phyloP scores from a whole-genome alignment of 2,329 filamentous ascomycete genomes.

The Trichoderma afroharzianum region DNA sequence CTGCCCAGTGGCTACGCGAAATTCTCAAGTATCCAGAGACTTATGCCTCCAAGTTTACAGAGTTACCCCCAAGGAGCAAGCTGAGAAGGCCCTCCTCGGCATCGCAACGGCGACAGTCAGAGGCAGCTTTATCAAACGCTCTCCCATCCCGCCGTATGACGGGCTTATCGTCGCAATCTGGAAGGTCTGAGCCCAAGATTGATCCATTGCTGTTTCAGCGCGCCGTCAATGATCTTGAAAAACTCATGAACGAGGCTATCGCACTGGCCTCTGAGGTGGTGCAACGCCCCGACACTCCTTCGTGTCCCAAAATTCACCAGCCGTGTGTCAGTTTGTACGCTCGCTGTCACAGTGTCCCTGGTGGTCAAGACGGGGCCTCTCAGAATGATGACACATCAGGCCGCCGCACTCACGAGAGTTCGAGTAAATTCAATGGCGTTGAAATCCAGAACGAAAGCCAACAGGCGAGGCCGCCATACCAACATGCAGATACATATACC shows the following conservation, averaged over 20 bases:
- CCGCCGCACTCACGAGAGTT: constrained; percentile 7
- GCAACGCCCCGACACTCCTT: constrained; percentile 28
- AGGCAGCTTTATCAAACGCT: constrained; percentile 21
- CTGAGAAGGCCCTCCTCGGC: constrained; percentile 12
- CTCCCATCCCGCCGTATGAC: constrained; percentile 21
- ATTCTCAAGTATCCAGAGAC: constrained; percentile 28
- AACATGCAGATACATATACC: constrained; percentile 28
- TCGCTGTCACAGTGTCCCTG: constrained; percentile 5
- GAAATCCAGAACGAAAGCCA: constrained; percentile 9
- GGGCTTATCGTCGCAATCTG: constrained; percentile 21
- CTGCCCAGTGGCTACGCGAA: constrained; percentile 33
- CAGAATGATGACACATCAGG: constrained; percentile 8
- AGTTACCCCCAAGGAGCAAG: constrained; percentile 22
- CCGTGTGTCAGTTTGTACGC: constrained; percentile 19
- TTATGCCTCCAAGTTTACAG: constrained; percentile 29
- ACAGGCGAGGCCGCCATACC: constrained; percentile 19
- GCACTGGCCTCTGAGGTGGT: constrained; percentile 40
- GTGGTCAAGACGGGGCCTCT: background rate
- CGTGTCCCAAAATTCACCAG: constrained; percentile 17
- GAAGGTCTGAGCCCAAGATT: constrained; percentile 24
- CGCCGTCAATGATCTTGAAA: constrained; percentile 42
- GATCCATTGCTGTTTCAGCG: constrained; percentile 32
- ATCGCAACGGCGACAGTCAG: constrained; percentile 24
- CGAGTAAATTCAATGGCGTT: constrained; percentile 10
- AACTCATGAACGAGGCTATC: constrained; percentile 45